Conservation (phyloP, 164 flowering plant genomes). For the Sextonia rubra region DNA sequence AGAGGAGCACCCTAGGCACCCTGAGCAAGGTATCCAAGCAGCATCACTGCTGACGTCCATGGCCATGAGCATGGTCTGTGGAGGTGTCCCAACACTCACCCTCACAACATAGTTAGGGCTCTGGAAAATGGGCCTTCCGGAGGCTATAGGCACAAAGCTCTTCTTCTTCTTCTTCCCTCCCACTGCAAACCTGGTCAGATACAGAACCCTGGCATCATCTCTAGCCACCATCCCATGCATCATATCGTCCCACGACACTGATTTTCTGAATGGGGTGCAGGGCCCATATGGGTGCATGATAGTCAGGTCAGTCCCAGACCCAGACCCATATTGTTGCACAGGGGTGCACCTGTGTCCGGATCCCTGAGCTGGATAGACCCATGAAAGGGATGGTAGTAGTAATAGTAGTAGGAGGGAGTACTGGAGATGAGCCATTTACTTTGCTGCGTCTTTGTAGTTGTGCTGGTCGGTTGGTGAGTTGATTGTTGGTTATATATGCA, state of each 20-base stretch:
- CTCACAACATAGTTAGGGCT: constrained; percentile 71
- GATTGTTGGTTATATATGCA: too few species aligned
- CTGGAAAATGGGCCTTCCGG: constrained; percentile 59
- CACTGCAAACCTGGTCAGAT: constrained; percentile 34
- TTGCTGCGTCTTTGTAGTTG: too few species aligned
- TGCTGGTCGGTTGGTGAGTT: too few species aligned
- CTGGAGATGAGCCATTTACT: too few species aligned
- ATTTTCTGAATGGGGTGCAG: constrained; percentile 29
- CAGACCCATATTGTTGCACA: background rate
- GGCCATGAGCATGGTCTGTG: constrained; percentile 72
- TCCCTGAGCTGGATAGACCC: too few species aligned
- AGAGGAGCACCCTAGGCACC: constrained; percentile 75
- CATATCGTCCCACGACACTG: constrained; percentile 41
- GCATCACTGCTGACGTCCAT: constrained; percentile 83
- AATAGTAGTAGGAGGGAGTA: too few species aligned
- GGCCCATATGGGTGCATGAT: constrained; percentile 1
- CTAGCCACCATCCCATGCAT: constrained; percentile 33
- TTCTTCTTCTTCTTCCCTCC: constrained; percentile 18
- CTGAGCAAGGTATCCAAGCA: constrained; percentile 90
- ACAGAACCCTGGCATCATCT: constrained; percentile 36
- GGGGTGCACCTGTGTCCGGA: too few species aligned
- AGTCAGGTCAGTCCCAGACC: background rate
- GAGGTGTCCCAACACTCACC: constrained; percentile 69
- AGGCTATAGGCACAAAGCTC: constrained; percentile 67
- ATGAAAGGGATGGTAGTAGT: too few species aligned